phyloP scores from a whole-genome alignment of 305 asterid species.

The Fraxinus floribunda region DNA sequence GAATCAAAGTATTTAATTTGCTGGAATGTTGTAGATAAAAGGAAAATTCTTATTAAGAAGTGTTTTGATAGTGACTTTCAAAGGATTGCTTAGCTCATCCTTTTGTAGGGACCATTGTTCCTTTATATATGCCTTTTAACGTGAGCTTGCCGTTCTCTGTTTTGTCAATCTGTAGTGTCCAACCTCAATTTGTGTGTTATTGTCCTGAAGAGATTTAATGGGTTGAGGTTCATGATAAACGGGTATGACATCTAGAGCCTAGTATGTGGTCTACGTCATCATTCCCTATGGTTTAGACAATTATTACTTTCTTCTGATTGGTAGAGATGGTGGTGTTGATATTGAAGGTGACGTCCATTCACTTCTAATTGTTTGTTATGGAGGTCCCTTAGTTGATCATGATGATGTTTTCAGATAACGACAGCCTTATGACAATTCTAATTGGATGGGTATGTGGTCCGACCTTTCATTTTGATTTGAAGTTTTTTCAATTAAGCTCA shows the following conservation, averaged over 20 bases:
- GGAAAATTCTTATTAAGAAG: neutral
- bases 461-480: neutral
- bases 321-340: neutral
- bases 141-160: neutral
- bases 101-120: neutral
- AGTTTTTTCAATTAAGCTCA: neutral
- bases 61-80: neutral
- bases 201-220: neutral
- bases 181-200: neutral
- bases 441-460: neutral
- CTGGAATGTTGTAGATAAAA: neutral
- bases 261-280: neutral
- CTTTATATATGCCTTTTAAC: neutral
- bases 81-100: neutral
- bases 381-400: neutral
- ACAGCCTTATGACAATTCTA: neutral
- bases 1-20: neutral
- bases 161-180: neutral
- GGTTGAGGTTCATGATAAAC: neutral
- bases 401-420: too few relatives aligned
- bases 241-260: neutral
- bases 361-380: neutral
- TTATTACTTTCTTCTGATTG: neutral
- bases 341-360: neutral
- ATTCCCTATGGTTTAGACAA: neutral